Conservation (phyloP, 805 yeast species). For the Saturnispora saitoi region DNA sequence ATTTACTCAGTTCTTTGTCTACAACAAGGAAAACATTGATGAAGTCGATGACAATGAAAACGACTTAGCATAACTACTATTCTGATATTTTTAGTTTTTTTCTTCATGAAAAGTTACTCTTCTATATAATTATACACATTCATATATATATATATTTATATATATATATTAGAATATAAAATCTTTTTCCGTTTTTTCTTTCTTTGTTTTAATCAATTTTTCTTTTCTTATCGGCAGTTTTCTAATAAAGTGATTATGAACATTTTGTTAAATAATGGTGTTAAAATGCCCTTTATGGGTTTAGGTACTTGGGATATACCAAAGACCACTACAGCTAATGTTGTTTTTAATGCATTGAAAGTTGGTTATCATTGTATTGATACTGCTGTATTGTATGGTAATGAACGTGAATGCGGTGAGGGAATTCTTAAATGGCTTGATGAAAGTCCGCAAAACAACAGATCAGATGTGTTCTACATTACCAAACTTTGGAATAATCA, state of each 20-base stretch:
- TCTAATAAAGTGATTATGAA: not conserved
- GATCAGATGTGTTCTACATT: constrained; percentile 52
- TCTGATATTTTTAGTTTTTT: not conserved
- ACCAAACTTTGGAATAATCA: constrained; percentile 68
- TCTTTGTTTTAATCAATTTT: not conserved
- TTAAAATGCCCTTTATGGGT: constrained; percentile 40
- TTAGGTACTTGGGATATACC: constrained; percentile 40
- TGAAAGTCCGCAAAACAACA: constrained; percentile 32
- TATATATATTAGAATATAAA: not conserved
- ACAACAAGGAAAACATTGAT: constrained; percentile 35
- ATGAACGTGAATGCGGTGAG: constrained; percentile 41
- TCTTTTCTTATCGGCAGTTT: not conserved
- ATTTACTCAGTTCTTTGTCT: constrained; percentile 77
- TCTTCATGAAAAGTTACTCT: too few species aligned
- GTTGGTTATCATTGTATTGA: constrained; percentile 41
- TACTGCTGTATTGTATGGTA: constrained; percentile 40
- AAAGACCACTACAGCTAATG: constrained; percentile 28
- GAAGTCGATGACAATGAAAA: constrained; percentile 17
- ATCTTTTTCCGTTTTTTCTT: not conserved
- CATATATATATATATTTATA: not conserved
- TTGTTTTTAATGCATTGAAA: constrained; percentile 36
- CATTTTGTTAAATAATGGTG: constrained; percentile 41
- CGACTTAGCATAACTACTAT: constrained; percentile 6
- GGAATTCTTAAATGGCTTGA: constrained; percentile 37
- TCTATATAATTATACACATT: too few species aligned